Base-by-base conservation (phyloP, 345 rosid genomes). In the Aquilaria yunnanensis region DNA sequence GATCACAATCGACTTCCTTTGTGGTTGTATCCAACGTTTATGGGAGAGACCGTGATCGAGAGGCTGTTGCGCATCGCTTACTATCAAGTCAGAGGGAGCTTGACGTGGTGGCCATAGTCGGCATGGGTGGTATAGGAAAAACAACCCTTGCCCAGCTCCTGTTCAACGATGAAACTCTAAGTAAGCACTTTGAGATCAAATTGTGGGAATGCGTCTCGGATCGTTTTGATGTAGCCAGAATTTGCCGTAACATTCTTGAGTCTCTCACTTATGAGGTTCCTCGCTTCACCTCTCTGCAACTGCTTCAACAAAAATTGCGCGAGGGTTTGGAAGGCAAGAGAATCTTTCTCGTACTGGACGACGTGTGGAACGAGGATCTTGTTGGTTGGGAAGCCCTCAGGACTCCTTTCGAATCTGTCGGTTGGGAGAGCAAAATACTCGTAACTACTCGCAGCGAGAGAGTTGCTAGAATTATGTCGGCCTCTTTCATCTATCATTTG, bases 51-150 rank as follows among this genome's bases (percentile, higher is more conserved):
- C n/a, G n/a, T n/a, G n/a, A n/a, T n/a, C n/a, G n/a, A n/a, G n/a
- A n/a, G n/a, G n/a, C n/a, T n/a, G n/a, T n/a, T n/a, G n/a, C n/a
- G n/a, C n/a, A n/a, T n/a, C n/a, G n/a, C n/a, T n/a, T n/a, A n/a
- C n/a, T n/a, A n/a, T n/a, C n/a, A n/a, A n/a, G n/a, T n/a, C n/a
- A n/a, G n/a, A n/a, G n/a, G n/a, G n/a, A n/a, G n/a, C n/a, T n/a
- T n/a, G n/a, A n/a, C n/a, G 51, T 32, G 62, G 23, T 67, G 29
- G 46, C 76, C 12, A 55, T 67, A n/a, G 72, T 72, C 5, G 72
- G 72, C 14, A 52, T 72, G 12, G 72, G 65, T 6, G 76, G 72
- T 34, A 57, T 72, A 31, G 72, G 76, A 37, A 67, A 72, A 34
- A 72, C 68, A 3, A 72, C 76, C 1, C 65, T 72, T 47, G 72